Base-by-base conservation (phyloP, 2,329 filamentous ascomycete species). In the Plectosphaerella plurivora region DNA sequence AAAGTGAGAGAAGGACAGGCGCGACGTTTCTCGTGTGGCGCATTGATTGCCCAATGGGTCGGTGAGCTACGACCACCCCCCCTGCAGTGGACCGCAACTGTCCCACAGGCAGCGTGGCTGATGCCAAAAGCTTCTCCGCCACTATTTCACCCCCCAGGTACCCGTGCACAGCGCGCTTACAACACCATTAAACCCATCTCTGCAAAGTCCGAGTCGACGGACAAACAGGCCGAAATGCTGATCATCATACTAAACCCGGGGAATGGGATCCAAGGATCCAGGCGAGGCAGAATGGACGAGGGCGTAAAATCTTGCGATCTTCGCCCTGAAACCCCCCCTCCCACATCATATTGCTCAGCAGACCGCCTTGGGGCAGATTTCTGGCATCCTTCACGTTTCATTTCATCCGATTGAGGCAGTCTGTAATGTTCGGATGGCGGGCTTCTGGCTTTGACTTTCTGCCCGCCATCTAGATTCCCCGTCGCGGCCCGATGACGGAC, bases 11-110 rank as follows among this genome's bases (percentile, higher is more conserved):
- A 22, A 22, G 5, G 22, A 22, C 22, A 22, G 47, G 42, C 47
- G 47, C 47, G 47, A 42, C 46, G 15, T 50, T 51, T 46, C 28
- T 47, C 45, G n/a, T 35, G 39, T 44, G 41, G 41, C 49, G 49
- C 49, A 42, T 51, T 37, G 45, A 51, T 33, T 51, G 49, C 36
- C 22, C 28, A 33, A 12, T 33, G 12, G 4, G 15, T 16, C 24
- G 45, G 25, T 20, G 24, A 20, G 16, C 45, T 20, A 35, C 16
- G 6, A 12, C 12, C 15, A 35, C 24, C 45, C 25, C 45, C 14
- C 22, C 5, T 45, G 42, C 15, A 12, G 42, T 18, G 14, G 42
- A 8, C 18, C 9, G 18, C 42, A 6, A 22, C 22, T 22, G 22
- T 22, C 5, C 22, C 22, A 22, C 22, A 5, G 22, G 5, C 22